phyloP scores from a whole-genome alignment of 2,329 filamentous ascomycete species.

The Neurospora sp. region DNA sequence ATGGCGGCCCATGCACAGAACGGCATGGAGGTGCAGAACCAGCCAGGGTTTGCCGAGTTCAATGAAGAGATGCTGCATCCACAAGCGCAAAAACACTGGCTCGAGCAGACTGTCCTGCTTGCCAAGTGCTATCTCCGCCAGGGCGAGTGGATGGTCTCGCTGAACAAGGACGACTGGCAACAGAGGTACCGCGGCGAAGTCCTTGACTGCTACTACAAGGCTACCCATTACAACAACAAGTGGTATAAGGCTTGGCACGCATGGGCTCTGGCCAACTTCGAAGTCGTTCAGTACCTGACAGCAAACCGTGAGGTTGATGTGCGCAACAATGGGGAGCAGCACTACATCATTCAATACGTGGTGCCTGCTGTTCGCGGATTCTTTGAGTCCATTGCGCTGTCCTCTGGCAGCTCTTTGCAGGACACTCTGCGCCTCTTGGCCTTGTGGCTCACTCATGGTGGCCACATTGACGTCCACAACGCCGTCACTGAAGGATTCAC shows the following conservation, averaged over 20 bases:
- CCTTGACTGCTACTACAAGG: conserved; percentile 79
- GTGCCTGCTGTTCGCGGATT: conserved; percentile 93
- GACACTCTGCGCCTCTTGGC: conserved; percentile 89
- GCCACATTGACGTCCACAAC: conserved; percentile 75
- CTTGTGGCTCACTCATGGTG: conserved; percentile 92
- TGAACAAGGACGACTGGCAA: conserved; percentile 85
- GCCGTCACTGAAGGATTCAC: conserved; percentile 86
- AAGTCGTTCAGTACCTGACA: conserved; percentile 80
- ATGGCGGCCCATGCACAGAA: conserved; percentile 32
- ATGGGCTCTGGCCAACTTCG: conserved; percentile 96
- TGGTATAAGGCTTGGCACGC: conserved; percentile 99
- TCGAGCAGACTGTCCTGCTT: conserved; percentile 61
- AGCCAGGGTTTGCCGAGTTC: conserved; percentile 39
- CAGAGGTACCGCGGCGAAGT: conserved; percentile 80
- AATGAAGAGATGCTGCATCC: conserved; percentile 39
- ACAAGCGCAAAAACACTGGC: conserved; percentile 41
- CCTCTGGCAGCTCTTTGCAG: conserved; percentile 84
- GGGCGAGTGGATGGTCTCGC: conserved; percentile 85
- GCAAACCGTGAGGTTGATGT: conserved; percentile 50
- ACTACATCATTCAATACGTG: conserved; percentile 73
- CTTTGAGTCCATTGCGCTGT: conserved; percentile 93
- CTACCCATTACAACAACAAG: conserved; percentile 84
- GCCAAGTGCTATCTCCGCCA: conserved; percentile 95
- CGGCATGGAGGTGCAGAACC: conserved; percentile 28
- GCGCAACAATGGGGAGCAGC: conserved; percentile 40